A percentile compares a stretch with the other conserved stretches of the same genome.
phyloP scores from a whole-genome alignment of 1,284 basidiomycete species.

The Heliocybe sulcata region DNA sequence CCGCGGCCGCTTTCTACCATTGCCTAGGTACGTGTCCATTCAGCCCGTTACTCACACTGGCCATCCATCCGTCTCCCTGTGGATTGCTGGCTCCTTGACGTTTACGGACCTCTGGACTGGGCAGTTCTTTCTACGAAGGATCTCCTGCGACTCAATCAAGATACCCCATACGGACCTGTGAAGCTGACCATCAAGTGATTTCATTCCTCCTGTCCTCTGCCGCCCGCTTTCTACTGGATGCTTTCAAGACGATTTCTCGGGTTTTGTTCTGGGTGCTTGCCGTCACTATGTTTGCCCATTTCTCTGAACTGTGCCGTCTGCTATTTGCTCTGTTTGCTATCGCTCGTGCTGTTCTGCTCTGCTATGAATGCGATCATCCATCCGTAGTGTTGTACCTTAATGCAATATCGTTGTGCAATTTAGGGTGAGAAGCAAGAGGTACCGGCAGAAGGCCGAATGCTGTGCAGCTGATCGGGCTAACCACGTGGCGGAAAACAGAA shows the following conservation, averaged over 20 bases:
- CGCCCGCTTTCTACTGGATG: neutral
- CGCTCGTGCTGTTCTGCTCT: neutral
- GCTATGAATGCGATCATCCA: no score
- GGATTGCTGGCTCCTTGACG: slow-evolving; percentile 7
- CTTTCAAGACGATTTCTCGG: neutral
- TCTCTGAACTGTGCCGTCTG: neutral
- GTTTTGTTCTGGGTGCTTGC: neutral
- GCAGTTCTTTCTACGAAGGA: slow-evolving; percentile 64
- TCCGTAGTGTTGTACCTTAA: no score
- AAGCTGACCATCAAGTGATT: slow-evolving; percentile 27
- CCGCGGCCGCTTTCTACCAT: slow-evolving; percentile 74
- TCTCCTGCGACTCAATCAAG: slow-evolving; percentile 46
- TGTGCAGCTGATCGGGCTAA: neutral
- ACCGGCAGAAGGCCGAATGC: neutral
- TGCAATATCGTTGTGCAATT: no score
- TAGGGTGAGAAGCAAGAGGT: no score
- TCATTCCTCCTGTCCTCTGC: neutral
- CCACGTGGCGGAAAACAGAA: neutral
- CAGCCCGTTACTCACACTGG: neutral
- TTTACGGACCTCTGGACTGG: neutral
- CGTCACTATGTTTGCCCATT: neutral
- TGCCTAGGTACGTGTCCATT: slow-evolving; percentile 56
- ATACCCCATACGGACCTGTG: slow-evolving; percentile 42
- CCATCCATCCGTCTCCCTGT: slow-evolving; percentile 1
- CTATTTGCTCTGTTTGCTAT: neutral